Base-by-base conservation (phyloP, 345 rosid species). In the Linum trigynum region DNA sequence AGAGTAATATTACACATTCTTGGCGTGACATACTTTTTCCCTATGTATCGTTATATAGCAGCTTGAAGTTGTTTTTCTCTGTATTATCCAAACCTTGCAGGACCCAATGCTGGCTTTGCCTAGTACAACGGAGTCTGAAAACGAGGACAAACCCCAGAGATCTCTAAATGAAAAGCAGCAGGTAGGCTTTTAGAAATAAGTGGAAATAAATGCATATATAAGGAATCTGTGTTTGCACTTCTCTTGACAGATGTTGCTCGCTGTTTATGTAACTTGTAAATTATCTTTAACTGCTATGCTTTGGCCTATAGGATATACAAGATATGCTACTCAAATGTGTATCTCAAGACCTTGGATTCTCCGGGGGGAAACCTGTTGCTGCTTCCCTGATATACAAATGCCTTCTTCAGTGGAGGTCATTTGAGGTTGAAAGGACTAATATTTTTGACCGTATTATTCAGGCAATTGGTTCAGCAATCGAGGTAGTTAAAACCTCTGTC, bases 341-440 rank as follows among this genome's bases (percentile, higher is more conserved):
- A 39, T 62, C 65, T 5, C 65, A 62, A 62, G 65, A 62, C 17
- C 51, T 62, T 38, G 65, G 65, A 39, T 62, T 62, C 51, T 62
- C 65, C 3, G 65, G 50, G 51, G 65, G 65, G 10, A 62, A n/a
- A 16, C 65, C 65, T 62, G 65, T 62, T 39, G 65, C 51, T 39
- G 65, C 65, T 39, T 62, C 48, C 40, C 50, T 62, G 51, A 62
- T 62, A 62, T 62, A 62, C 50, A 62, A 62, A 62, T 62, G 65
- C 36, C 65, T 62, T 62, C 50, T 62, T n/a, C 65, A 62, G 42
- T 62, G 65, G 65, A 39, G 65, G 23, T 62, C 65, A 14, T 62
- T 62, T 62, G 65, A 62, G 36, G 65, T 62, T 62, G 65, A 62
- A 39, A 62, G 65, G 7, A 62, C 65, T n/a, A 62, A 50, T 39